phyloP scores from a whole-genome alignment of 331 rosid genomes.

The Pyrus hybrid region DNA sequence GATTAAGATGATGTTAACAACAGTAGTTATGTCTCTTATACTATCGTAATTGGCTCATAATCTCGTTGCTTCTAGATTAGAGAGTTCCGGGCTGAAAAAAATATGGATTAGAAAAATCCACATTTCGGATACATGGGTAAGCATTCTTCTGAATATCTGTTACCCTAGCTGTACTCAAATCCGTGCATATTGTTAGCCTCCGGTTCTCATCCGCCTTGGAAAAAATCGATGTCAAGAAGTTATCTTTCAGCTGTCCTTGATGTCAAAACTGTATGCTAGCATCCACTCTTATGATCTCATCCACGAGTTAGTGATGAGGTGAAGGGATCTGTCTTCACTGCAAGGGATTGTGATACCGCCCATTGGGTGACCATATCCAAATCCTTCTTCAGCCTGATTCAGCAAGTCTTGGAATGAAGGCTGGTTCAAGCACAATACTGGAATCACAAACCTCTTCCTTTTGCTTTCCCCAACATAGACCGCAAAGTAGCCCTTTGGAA shows the following conservation, averaged over 20 bases:
- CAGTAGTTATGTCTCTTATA: too few species aligned
- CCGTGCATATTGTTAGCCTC: neutral
- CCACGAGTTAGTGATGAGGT: conserved; percentile 9
- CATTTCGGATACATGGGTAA: neutral
- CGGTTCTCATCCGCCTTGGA: neutral
- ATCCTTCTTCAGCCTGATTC: conserved; percentile 16
- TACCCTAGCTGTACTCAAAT: neutral
- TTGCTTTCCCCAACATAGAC: conserved; percentile 35
- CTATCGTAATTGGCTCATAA: neutral
- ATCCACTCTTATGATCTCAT: neutral
- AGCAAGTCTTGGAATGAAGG: conserved; percentile 32
- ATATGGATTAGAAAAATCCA: neutral
- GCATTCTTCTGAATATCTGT: neutral
- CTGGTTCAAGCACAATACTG: conserved; percentile 15
- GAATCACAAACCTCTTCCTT: conserved; percentile 22
- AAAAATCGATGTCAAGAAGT: neutral
- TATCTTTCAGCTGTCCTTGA: neutral
- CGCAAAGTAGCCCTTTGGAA: conserved; percentile 32
- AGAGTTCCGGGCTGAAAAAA: neutral
- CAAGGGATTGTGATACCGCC: conserved; percentile 27
- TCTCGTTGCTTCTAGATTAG: neutral
- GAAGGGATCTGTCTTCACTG: conserved; percentile 16
- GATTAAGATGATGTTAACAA: neutral
- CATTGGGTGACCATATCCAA: conserved; percentile 21
- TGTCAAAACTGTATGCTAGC: neutral